Percentiles rank a stretch among this genome's conserved stretches.
These are phyloP conservation scores for Rhodotorula sp. DNA, from an alignment of 1,284 basidiomycete species.

Conservation along the genomic window DNA sequence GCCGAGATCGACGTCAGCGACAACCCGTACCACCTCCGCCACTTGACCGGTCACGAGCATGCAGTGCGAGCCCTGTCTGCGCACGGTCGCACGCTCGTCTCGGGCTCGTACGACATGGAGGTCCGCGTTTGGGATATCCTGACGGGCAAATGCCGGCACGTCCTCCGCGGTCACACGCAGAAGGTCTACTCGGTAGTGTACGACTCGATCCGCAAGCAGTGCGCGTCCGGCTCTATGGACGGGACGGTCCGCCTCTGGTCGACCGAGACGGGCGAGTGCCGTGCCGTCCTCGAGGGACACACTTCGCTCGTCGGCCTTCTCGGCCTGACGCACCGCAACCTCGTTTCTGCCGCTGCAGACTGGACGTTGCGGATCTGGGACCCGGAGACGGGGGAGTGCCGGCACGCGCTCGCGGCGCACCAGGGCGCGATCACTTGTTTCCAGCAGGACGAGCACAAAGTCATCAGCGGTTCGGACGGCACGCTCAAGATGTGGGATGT, in stretches of 20 bases:
- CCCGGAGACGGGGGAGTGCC: conserved; percentile 71
- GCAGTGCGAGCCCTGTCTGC: conserved; percentile 90
- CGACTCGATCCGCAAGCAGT: conserved; percentile 63
- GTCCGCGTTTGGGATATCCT: conserved; percentile 93
- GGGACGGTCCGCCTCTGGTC: conserved; percentile 92
- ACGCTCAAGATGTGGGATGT: conserved; percentile 96
- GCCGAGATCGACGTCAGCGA: conserved; percentile 22
- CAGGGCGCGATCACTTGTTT: conserved; percentile 95
- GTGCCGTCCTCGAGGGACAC: conserved; percentile 62
- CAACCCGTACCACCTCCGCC: conserved; percentile 83
- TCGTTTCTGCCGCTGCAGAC: conserved; percentile 92
- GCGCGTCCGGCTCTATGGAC: conserved; percentile 94
- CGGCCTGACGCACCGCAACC: conserved; percentile 68
- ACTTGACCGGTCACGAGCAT: conserved; percentile 81
- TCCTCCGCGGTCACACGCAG: conserved; percentile 79
- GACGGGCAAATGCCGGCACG: conserved; percentile 76
- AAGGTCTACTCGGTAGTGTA: conserved; percentile 80
- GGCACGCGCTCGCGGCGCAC: conserved; percentile 78
- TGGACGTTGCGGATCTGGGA: conserved; percentile 91
- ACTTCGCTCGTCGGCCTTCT: conserved; percentile 47
- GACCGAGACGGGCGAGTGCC: conserved; percentile 70
- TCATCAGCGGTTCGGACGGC: conserved; percentile 89
- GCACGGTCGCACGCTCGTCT: conserved; percentile 79
- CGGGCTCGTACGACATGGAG: conserved; percentile 91
- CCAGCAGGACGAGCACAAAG: conserved; percentile 94